Evolutionary conservation across 164 flowering plant genomes (phyloP).

Genomic region (Dillenia turbinata): DNA sequence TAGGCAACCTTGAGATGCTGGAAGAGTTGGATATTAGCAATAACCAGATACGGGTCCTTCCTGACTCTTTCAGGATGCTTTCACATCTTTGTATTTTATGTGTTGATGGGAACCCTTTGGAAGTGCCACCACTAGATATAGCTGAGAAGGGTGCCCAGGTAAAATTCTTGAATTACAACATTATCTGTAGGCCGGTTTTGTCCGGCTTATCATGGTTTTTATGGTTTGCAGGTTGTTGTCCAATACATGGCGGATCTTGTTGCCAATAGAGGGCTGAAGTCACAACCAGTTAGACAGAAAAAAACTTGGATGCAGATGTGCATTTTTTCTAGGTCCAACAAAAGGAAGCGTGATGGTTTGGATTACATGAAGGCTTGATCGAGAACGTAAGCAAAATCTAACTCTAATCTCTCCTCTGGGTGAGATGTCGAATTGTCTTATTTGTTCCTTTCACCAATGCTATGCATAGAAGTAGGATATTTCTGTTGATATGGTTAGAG

Average conservation of each 20-base stretch:
- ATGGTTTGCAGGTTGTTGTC: conserved; percentile 65
- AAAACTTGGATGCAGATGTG: conserved; percentile 61
- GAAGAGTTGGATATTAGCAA: conserved; percentile 86
- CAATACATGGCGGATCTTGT: conserved; percentile 70
- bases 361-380: conserved; percentile 40
- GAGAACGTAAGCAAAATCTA: conserved; percentile 1
- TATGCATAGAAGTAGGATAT: too few relatives aligned
- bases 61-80: conserved; percentile 76
- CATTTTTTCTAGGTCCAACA: conserved; percentile 57
- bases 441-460: too few relatives aligned
- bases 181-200: background rate
- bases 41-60: conserved; percentile 76
- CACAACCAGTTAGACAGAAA: conserved; percentile 54
- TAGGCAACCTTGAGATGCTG: conserved; percentile 86
- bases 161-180: background rate
- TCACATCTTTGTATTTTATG: conserved; percentile 45
- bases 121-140: conserved; percentile 68
- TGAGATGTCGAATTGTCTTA: too few relatives aligned
- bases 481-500: too few relatives aligned
- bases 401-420: conserved; percentile 11
- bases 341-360: conserved; percentile 52
- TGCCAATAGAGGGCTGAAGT: conserved; percentile 44
- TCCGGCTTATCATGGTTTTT: conserved; percentile 5
- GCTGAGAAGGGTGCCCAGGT: conserved; percentile 85
- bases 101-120: conserved; percentile 71